Evolutionary conservation across 2,329 filamentous ascomycete species (phyloP).

Genomic region (Geosmithia flava): DNA sequence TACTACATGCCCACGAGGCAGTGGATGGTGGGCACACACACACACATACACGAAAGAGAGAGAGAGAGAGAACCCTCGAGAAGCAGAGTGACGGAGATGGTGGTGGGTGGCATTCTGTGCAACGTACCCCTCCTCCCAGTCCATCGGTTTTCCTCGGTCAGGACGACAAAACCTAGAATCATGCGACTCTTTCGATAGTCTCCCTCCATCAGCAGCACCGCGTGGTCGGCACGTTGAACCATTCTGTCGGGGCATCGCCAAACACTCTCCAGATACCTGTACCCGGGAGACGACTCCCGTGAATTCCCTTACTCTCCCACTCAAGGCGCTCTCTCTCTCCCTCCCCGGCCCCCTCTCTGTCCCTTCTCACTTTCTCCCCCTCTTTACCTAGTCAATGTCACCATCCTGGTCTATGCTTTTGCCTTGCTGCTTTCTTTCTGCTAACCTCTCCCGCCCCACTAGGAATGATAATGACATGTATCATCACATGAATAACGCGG

Average conservation of each 20-base stretch:
- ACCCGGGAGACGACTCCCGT: too few relatives aligned
- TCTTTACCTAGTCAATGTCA: background rate
- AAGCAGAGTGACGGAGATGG: too few relatives aligned
- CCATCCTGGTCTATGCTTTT: conserved; percentile 5
- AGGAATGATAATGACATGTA: conserved; percentile 96
- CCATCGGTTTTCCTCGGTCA: background rate
- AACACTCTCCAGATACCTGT: too few relatives aligned
- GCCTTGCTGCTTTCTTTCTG: conserved; percentile 3
- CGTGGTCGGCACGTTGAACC: background rate
- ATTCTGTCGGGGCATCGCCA: background rate
- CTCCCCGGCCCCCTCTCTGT: background rate
- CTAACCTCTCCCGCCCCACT: background rate
- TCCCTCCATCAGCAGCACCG: too few relatives aligned
- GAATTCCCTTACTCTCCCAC: too few relatives aligned
- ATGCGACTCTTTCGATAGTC: background rate
- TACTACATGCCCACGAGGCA: background rate
- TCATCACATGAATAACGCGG: conserved; percentile 81
- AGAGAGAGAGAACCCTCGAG: too few relatives aligned
- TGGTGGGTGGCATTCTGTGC: background rate
- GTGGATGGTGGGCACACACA: background rate
- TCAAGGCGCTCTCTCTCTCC: too few relatives aligned
- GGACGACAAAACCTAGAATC: background rate
- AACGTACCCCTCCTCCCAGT: background rate
- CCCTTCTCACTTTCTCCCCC: too few relatives aligned
- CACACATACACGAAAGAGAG: background rate